Conservation (phyloP, 768 basidiomycete genomes). For the Boletus rex-veris region DNA sequence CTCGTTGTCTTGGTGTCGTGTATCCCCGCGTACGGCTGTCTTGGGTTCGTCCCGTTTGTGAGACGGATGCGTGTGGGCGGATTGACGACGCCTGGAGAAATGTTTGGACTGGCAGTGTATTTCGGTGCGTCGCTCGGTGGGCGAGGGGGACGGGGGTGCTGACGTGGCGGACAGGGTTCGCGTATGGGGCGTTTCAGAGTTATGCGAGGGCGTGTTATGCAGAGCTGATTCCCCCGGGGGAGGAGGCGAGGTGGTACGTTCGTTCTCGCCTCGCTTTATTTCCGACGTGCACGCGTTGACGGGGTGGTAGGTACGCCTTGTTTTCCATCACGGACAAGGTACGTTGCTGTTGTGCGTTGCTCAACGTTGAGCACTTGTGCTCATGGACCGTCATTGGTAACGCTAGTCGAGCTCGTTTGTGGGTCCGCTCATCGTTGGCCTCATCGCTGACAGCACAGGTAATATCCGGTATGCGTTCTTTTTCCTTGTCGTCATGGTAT, state of each 20-base stretch:
- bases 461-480: constrained; percentile 92
- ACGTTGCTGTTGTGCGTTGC: background rate
- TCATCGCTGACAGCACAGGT: constrained; percentile 84
- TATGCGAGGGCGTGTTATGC: constrained; percentile 87
- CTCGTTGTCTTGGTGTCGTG: constrained; percentile 64
- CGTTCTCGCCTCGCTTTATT: fast-evolving
- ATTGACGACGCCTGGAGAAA: constrained; percentile 74
- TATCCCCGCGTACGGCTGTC: constrained; percentile 78
- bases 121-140: constrained; percentile 51
- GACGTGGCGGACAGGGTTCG: constrained; percentile 41
- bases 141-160: background rate
- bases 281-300: background rate
- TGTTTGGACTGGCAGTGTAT: constrained; percentile 78
- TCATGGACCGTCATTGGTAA: too few species aligned
- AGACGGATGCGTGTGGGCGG: constrained; percentile 58
- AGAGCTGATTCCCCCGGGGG: constrained; percentile 79
- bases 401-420: constrained; percentile 83
- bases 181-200: constrained; percentile 89
- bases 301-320: constrained; percentile 52
- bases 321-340: constrained; percentile 92
- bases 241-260: constrained; percentile 83
- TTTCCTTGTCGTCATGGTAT: constrained; percentile 81
- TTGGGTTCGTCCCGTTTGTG: constrained; percentile 67
- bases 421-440: constrained; percentile 83
- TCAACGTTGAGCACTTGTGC: background rate